phyloP scores from a whole-genome alignment of 1,284 basidiomycete genomes.

The Xerocomus minutiporus region DNA sequence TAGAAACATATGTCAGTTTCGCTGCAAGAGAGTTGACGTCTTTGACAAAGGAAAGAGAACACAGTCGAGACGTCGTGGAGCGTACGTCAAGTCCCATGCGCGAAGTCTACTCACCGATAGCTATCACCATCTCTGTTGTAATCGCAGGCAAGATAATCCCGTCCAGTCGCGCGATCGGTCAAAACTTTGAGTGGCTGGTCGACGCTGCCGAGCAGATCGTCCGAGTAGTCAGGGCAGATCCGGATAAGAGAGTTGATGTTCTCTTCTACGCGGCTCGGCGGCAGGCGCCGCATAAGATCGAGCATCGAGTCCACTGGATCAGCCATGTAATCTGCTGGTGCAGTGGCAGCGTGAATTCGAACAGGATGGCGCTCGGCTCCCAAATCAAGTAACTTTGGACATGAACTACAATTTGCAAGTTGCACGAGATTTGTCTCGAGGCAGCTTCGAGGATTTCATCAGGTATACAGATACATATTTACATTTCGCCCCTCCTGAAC shows the following conservation, averaged over 20 bases:
- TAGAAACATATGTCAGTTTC: slow-evolving; percentile 30
- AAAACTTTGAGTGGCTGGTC: slow-evolving; percentile 89
- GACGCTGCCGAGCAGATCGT: slow-evolving; percentile 92
- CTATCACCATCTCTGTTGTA: slow-evolving; percentile 97
- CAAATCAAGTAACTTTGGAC: too few relatives aligned
- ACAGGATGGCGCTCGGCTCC: too few relatives aligned
- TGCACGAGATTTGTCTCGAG: too few relatives aligned
- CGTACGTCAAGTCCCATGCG: too few relatives aligned
- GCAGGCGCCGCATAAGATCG: slow-evolving; percentile 92
- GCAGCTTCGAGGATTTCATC: too few relatives aligned
- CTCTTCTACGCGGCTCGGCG: slow-evolving; percentile 85
- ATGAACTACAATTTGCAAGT: too few relatives aligned
- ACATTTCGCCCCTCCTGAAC: background rate
- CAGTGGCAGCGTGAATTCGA: too few relatives aligned
- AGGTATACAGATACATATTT: background rate
- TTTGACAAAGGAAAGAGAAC: too few relatives aligned
- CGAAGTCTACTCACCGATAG: slow-evolving; percentile 61
- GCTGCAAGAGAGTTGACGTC: background rate
- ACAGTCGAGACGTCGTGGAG: too few relatives aligned
- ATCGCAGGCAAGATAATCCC: slow-evolving; percentile 93
- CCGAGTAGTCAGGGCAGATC: slow-evolving; percentile 91
- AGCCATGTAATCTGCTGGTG: slow-evolving; percentile 41
- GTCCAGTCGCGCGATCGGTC: slow-evolving; percentile 74
- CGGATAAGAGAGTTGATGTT: slow-evolving; percentile 82
- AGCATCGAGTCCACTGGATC: slow-evolving; percentile 87